phyloP scores from a whole-genome alignment of 352 stramenopile genomes.

The Pythium brachiatum region DNA sequence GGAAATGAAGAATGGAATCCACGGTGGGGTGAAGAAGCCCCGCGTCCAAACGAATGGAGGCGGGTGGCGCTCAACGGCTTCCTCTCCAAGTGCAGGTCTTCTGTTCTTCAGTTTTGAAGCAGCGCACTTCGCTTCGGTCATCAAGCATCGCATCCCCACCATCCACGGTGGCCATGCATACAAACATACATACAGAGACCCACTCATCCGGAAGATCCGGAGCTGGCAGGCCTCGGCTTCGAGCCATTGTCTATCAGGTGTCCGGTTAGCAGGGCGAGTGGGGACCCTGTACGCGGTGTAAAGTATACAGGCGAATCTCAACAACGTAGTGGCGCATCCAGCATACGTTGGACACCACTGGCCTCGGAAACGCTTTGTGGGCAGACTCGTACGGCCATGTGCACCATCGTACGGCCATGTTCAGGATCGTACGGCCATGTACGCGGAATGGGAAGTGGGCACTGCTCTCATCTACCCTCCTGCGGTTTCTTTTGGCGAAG shows the following conservation, averaged over 20 bases:
- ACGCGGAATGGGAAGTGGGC: background rate
- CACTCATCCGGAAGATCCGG: background rate
- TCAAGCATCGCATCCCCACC: conserved; percentile 1
- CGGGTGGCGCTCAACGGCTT: background rate
- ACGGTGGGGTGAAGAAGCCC: background rate
- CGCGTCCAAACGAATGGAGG: background rate
- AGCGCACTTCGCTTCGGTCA: background rate
- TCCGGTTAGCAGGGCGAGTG: background rate
- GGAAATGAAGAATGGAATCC: background rate
- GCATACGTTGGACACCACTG: background rate
- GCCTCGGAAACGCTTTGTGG: background rate
- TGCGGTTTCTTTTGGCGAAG: background rate
- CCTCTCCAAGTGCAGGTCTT: too few relatives aligned
- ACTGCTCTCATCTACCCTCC: background rate
- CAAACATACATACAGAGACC: too few relatives aligned
- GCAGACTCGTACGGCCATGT: background rate
- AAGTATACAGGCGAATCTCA: background rate
- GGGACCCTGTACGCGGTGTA: background rate
- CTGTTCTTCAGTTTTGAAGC: conserved; percentile 19
- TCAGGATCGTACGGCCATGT: too few relatives aligned
- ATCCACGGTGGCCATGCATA: background rate
- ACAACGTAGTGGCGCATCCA: background rate
- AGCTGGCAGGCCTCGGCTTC: background rate
- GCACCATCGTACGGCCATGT: too few relatives aligned
- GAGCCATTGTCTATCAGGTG: background rate